Evolutionary conservation across 495 filamentous ascomycete species (phyloP).

Genomic region (Neurospora sublineolata): DNA sequence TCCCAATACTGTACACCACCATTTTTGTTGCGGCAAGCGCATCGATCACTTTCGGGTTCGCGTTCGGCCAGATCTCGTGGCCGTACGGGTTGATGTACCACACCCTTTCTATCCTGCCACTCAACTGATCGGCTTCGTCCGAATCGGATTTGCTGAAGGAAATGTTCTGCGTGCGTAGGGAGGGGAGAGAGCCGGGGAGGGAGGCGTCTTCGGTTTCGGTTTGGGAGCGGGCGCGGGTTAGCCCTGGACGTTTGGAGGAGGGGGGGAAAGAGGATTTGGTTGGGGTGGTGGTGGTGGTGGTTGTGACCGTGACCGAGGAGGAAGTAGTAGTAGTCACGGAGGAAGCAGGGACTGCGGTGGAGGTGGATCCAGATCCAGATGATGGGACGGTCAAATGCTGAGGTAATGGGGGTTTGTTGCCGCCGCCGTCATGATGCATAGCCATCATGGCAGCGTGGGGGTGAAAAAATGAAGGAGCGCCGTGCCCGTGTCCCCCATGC

Average conservation of each 20-base stretch:
- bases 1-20: conserved; percentile 84
- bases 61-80: conserved; percentile 67
- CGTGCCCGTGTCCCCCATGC: conserved; percentile 3
- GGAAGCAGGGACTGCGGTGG: not conserved
- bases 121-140: conserved; percentile 48
- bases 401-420: not conserved
- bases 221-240: conserved; percentile 31
- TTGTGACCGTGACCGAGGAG: not conserved
- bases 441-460: conserved; percentile 7
- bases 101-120: conserved; percentile 67
- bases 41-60: conserved; percentile 67
- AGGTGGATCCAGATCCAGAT: not conserved
- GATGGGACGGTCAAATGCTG: not conserved
- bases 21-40: conserved; percentile 50
- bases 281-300: not conserved
- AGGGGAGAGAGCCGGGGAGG: conserved; percentile 72
- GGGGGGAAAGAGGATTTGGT: not conserved
- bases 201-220: conserved; percentile 60
- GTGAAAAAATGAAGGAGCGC: conserved; percentile 16
- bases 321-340: not conserved
- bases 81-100: conserved; percentile 99
- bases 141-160: conserved; percentile 52
- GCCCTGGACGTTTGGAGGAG: no score
- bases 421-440: conserved; percentile 2
- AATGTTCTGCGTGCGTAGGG: conserved; percentile 67